Percentiles rank a stretch among this genome's conserved stretches.
phyloP scores from a whole-genome alignment of 495 filamentous ascomycete species.

The Talaromyces ruber region DNA sequence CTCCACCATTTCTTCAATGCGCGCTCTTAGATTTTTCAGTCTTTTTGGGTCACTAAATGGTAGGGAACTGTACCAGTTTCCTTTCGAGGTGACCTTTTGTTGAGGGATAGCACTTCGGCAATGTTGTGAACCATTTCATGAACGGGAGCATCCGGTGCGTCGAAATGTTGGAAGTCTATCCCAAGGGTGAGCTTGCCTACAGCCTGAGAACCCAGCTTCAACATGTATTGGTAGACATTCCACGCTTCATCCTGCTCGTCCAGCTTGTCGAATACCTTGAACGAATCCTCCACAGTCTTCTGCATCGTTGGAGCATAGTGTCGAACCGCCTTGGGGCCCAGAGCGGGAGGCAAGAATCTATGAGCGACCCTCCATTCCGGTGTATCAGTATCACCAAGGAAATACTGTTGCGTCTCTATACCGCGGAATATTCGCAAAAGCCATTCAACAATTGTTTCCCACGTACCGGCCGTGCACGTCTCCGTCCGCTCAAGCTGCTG shows the following conservation, averaged over 20 bases:
- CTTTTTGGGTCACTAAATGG: constrained; percentile 43
- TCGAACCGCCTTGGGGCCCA: constrained; percentile 45
- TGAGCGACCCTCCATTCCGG: constrained; percentile 38
- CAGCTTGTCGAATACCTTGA: constrained; percentile 44
- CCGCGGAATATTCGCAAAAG: too few species aligned
- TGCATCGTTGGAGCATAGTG: constrained; percentile 52
- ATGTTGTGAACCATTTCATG: constrained; percentile 33
- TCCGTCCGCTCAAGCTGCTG: too few species aligned
- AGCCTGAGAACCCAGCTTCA: constrained; percentile 46
- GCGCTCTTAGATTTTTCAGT: constrained; percentile 18
- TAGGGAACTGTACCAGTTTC: constrained; percentile 40
- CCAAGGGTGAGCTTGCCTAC: constrained; percentile 44
- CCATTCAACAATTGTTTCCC: too few species aligned
- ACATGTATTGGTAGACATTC: constrained; percentile 53
- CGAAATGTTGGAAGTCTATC: constrained; percentile 45
- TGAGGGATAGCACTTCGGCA: constrained; percentile 35
- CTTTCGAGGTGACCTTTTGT: constrained; percentile 42
- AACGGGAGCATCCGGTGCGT: constrained; percentile 24
- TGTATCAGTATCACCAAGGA: constrained; percentile 43
- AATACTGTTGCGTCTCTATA: too few species aligned
- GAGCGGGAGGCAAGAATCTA: constrained; percentile 47
- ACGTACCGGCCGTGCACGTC: too few species aligned
- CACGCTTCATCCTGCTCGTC: constrained; percentile 38
- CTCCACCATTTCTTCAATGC: constrained; percentile 23
- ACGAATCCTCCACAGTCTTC: constrained; percentile 28